Base-by-base conservation (phyloP, 805 yeast species). In the Candida boleticola region DNA sequence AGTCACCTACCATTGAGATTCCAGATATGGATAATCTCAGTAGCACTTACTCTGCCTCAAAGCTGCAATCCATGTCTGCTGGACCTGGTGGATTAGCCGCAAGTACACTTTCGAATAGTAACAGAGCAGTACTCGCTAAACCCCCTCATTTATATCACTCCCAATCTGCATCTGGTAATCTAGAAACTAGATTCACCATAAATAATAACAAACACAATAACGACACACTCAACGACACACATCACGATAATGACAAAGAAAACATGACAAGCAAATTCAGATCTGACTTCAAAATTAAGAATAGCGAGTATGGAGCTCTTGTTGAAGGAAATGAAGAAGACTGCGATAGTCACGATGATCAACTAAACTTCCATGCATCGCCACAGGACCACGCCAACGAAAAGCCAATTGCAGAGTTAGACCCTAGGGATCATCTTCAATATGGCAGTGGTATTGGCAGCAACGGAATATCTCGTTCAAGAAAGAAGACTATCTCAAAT, bases 1-100 rank as follows among this genome's bases (percentile, higher is more conserved):
- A 77, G 7, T 76, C 85, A 0, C 84, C 88, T 1, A 71, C 83
- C 2, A 76, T 76, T 22, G 90, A 84, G 56, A 85, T 85, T 32
- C 92, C 92, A 3, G 80, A 74, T 47, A 79, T 82, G 75, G 83
- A 77, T 38, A 61, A 62, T 25, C 41, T 68, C 34, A 23, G 27
- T 11, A 55, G 64, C 5, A 55, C 55, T 14, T 55, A 58, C 31
- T 43, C 51, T 13, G 38, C 47, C 32, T 21, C 21, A 52, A 48
- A 31, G 48, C 16, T n/a, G 25, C 36, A 33, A 14, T 7, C 27
- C 11, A 23, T 23, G 27, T 23, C 27, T 23, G 27, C 27, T 7
- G 27, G 27, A 7, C 27, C 27, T 7, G 11, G 11, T 23, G 27
- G 7, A 23, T 11, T 11, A 29, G n/a, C 32, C 5, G 6, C 32